Percentiles rank a stretch among this genome's conserved stretches.
phyloP scores from a whole-genome alignment of 2,329 filamentous ascomycete genomes.

The Colletotrichum gloeosporioides region DNA sequence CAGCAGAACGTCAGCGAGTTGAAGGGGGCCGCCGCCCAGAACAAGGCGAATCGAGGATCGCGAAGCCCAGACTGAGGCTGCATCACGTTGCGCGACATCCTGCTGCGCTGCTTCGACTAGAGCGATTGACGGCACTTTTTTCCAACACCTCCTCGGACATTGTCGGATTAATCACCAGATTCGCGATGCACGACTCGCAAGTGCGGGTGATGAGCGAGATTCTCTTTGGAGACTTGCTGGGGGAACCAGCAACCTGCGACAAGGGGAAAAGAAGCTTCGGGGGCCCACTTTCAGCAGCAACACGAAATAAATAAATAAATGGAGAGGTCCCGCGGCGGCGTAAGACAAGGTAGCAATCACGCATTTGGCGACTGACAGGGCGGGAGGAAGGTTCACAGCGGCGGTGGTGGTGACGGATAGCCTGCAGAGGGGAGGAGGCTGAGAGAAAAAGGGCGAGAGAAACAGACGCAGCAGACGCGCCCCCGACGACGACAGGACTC shows the following conservation, averaged over 20 bases:
- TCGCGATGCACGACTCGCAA: not conserved
- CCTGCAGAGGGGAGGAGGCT: not conserved
- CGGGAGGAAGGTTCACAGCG: not conserved
- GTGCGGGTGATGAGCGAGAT: not conserved
- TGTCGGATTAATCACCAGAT: not conserved
- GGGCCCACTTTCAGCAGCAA: not conserved
- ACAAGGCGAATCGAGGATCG: not conserved
- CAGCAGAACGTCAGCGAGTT: not conserved
- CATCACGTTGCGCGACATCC: conserved; percentile 3
- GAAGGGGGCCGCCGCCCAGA: not conserved
- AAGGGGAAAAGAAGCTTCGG: not conserved
- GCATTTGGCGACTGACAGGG: not conserved
- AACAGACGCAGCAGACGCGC: not conserved
- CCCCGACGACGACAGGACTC: not conserved
- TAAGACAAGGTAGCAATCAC: not conserved
- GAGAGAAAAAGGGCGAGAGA: not conserved
- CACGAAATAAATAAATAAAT: not conserved
- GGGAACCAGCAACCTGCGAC: not conserved
- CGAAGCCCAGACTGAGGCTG: not conserved
- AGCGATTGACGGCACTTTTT: not conserved
- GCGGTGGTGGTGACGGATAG: not conserved
- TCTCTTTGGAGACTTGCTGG: not conserved
- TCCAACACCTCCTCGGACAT: not conserved
- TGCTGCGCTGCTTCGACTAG: not conserved
- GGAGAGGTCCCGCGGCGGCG: not conserved